Evolutionary conservation across 371 early-diverging fungal genomes (phyloP), one percentile per base, ranked within the genome.

Genomic region (Pancytospora philotis): DNA sequence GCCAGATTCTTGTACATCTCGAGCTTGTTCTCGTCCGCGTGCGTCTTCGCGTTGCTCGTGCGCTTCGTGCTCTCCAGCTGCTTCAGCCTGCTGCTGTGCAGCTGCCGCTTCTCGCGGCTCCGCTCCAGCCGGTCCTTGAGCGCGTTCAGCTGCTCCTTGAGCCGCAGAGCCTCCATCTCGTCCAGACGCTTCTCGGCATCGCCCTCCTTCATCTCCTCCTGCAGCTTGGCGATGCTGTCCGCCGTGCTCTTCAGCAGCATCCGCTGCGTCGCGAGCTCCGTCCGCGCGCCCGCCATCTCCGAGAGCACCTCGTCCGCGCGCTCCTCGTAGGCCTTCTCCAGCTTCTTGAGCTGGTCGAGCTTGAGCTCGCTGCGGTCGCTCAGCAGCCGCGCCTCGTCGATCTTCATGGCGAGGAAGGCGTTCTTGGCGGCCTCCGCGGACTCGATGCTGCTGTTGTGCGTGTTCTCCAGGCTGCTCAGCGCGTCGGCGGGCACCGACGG

Each of bases 191-290:
- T 62, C 51, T 62, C 25, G 8, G 13, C 6, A 19, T 13, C 28
- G 3, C 13, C 51, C 10, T 62, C 48, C 19, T 48, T 48, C 4
- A 62, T 50, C 51, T 10, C 6, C 13, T 48, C 35, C 62, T 60
- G 10, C 25, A 59, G 45, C 13, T 4, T 50, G 22, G 27, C 51
- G 6, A 16, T 31, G n/a, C n/a, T n/a, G n/a, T n/a, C n/a, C n/a
- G n/a, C n/a, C n/a, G n/a, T 4, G 6, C 19, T 59, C 6, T 32
- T 6, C 27, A 6, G 16, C 27, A 38, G 22, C 8, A 8, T 4
- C 4, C 27, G 16, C 34, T 38, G 36, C 48, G 36, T 10, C 6
- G 36, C 8, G 19, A 59, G 16, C 6, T n/a, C 10, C 10, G n/a
- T 59, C 19, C 48, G 22, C 10, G 48, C 3, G 36, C n/a, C n/a